These are phyloP conservation scores for Trametes cubensis DNA, from an alignment of 768 basidiomycete species.

Conservation along the genomic window DNA sequence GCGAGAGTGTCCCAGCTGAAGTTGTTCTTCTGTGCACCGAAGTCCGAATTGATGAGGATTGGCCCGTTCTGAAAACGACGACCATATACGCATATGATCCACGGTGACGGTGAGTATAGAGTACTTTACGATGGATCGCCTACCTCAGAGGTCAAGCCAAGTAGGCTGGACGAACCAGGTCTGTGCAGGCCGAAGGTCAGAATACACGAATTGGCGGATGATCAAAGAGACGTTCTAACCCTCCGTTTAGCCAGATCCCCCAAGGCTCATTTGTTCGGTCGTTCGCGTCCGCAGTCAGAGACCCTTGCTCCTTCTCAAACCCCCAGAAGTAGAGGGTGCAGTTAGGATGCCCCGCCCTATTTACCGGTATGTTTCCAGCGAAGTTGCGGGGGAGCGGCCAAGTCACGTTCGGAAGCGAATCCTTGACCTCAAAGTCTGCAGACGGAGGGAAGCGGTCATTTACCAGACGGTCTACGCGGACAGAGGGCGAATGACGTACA, in stretches of 20 bases:
- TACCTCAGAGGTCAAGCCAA: constrained; percentile 62
- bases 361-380: constrained; percentile 40
- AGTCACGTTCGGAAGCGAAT: constrained; percentile 37
- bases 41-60: constrained; percentile 53
- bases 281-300: constrained; percentile 34
- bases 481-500: constrained; percentile 30
- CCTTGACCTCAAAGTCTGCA: constrained; percentile 40
- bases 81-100: neutral
- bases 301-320: constrained; percentile 41
- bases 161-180: constrained; percentile 73
- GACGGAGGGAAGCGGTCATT: too few relatives aligned
- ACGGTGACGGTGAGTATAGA: too few relatives aligned
- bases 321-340: constrained; percentile 45
- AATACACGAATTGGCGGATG: neutral
- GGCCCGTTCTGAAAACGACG: constrained; percentile 61
- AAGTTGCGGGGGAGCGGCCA: constrained; percentile 37
- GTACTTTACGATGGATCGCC: constrained; percentile 14
- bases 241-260: constrained; percentile 44
- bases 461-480: too few relatives aligned
- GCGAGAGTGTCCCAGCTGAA: constrained; percentile 63
- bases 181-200: constrained; percentile 31
- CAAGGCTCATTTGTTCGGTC: constrained; percentile 34
- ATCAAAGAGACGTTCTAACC: constrained; percentile 28
- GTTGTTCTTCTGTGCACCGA: constrained; percentile 48
- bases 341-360: constrained; percentile 38